Evolutionary conservation across 2,329 filamentous ascomycete species (phyloP).

Genomic region (Botryosphaeria dothidea): DNA sequence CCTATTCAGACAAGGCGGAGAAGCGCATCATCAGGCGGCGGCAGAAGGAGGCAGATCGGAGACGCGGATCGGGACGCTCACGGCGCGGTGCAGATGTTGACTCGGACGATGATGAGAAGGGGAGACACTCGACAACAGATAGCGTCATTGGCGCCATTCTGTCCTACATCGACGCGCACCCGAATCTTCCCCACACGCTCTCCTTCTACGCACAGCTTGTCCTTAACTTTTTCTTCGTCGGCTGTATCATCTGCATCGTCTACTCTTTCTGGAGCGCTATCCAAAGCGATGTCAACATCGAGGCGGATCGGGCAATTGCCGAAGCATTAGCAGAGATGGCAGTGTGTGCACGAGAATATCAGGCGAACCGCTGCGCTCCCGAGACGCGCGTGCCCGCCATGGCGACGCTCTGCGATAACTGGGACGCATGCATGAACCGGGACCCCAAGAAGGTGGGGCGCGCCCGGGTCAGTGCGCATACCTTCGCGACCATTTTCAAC

Average conservation of each 20-base stretch:
- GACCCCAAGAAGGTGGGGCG: slow-evolving; percentile 77
- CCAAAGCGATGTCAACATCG: slow-evolving; percentile 72
- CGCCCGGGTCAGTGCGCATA: slow-evolving; percentile 79
- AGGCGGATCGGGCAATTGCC: slow-evolving; percentile 67
- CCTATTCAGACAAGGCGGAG: slow-evolving; percentile 40
- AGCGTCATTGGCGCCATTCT: slow-evolving; percentile 53
- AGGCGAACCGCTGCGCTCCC: slow-evolving; percentile 72
- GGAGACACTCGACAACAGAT: slow-evolving; percentile 20
- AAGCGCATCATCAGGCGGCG: slow-evolving; percentile 39
- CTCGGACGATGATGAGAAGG: slow-evolving; percentile 29
- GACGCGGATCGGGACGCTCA: slow-evolving; percentile 27
- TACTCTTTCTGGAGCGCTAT: slow-evolving; percentile 71
- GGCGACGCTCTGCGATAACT: slow-evolving; percentile 71
- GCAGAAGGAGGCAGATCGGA: slow-evolving; percentile 30
- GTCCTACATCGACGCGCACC: slow-evolving; percentile 64
- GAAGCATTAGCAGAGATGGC: slow-evolving; percentile 72
- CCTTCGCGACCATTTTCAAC: slow-evolving; percentile 91
- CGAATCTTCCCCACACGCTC: slow-evolving; percentile 64
- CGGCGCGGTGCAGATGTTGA: slow-evolving; percentile 19
- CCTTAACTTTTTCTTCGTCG: slow-evolving; percentile 65
- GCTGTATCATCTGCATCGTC: slow-evolving; percentile 63
- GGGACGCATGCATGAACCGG: slow-evolving; percentile 84
- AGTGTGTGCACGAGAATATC: slow-evolving; percentile 71
- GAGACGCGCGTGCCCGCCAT: slow-evolving; percentile 71
- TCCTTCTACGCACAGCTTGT: slow-evolving; percentile 67